Evolutionary conservation across 495 filamentous ascomycete species (phyloP), one percentile per base, ranked within the genome.

Genomic region (Melanomma pulvis-pyrius): DNA sequence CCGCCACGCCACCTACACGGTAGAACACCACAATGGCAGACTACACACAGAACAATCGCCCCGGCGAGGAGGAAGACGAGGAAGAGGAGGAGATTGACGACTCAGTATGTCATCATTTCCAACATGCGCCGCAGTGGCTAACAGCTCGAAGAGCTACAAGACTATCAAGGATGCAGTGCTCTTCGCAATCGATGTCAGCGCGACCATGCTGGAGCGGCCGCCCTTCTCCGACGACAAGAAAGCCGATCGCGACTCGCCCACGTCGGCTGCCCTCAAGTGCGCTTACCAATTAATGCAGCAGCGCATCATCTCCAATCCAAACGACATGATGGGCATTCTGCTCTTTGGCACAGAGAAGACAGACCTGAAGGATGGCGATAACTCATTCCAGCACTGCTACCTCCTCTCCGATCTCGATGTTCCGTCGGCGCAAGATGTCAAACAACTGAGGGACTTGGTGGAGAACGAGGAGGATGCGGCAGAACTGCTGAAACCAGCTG

Each of bases 311-410:
- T 92, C 92, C 1, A 93, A 93, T 67, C 96, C 96, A 0, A 91
- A 88, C 73, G 94, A 98, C 70, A 96, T 97, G 93, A 97, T 99
- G 81, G 93, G 93, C 2, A 88, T 99, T 9, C 75, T 99, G n/a
- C 84, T 99, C 8, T 98, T 94, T 66, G 92, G 92, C 13, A 98
- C 93, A 0, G 82, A 96, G 74, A 84, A 91, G 73, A 90, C 92
- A 19, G 93, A 90, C 69, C 93, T 96, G 71, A 86, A 89, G 50
- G 83, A 86, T 46, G 84, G 82, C 29, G 83, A 83, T 28, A 79
- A 88, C 5, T 84, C 86, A 41, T 97, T 96, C 74, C 90, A 92
- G 3, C 88, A 97, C 74, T 97, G 93, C 77, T 97, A 99, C 75
- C 86, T 97, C 12, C 86, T 96, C 54, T 88, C 87, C 11, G 92